Evolutionary conservation across 2,329 filamentous ascomycete genomes (phyloP), one percentile per base, ranked within the genome.

Genomic region (Pyricularia sp.): DNA sequence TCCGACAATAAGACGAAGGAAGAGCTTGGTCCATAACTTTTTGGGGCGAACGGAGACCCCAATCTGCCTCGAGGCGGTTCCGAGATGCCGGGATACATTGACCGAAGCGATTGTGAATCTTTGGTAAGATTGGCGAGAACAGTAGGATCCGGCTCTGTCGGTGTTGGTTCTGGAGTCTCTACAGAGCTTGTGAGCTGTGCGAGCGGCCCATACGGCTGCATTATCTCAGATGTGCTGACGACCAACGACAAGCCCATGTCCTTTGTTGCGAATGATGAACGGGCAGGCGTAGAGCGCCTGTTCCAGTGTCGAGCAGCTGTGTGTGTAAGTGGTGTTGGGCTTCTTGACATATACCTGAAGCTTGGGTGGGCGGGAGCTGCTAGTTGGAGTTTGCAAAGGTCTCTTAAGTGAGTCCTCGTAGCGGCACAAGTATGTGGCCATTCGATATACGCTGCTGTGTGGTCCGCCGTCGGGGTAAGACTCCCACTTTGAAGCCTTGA

Each of bases 341-440:
- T 88, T 25, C 81, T 79, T 50, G 85, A 82, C 73, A 83, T 80
- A 76, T 81, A 85, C 33, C 78, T 82, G 70, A 79, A 77, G 69
- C 77, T 80, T 69, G 80, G 81, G 31, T 77, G 79, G 69, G 80
- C 73, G 14, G 79, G 81, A 64, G 77, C 77, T 42, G 79, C 78
- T 68, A 84, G 82, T 74, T 84, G 86, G 64, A 81, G 78, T 75
- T 84, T 87, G 77, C 88, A 91, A 20, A 91, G 80, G 69, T 89
- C 86, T 67, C 88, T 81, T 2, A 91, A 80, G 70, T 89, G 86
- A 65, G 83, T 84, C 42, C 88, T 83, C 20, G 88, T 90, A 11
- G 87, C 85, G 65, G 85, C 85, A 72, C 83, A 85, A 3, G 86
- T 88, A 75, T 90, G 88, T 30, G 88, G 87, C 88, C 88, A 90